Percentiles rank a stretch among this genome's conserved stretches.
These are phyloP conservation scores for Yarrowia keelungensis DNA, from an alignment of 805 yeast species.

Conservation along the genomic window DNA sequence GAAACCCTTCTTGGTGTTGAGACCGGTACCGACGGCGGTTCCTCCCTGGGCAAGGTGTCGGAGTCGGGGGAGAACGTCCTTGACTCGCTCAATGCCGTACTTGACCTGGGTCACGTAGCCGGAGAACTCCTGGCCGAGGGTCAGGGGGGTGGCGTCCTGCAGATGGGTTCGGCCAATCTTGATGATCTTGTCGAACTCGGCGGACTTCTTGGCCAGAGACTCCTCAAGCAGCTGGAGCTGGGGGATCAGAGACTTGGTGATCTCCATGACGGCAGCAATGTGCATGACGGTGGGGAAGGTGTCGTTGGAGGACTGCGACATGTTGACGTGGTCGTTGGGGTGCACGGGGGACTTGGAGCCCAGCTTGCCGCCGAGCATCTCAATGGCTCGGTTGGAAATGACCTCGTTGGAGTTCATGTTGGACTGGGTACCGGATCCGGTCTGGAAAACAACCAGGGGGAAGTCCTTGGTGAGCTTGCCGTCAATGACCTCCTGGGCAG, in stretches of 20 bases:
- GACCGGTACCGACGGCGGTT: slow-evolving; percentile 99
- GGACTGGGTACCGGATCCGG: slow-evolving; percentile 98
- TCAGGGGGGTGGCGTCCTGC: slow-evolving; percentile 98
- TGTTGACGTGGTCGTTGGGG: slow-evolving; percentile 98
- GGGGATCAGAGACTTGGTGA: slow-evolving; percentile 76
- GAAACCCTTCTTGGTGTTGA: slow-evolving; percentile 91
- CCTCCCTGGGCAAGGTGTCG: slow-evolving; percentile 96
- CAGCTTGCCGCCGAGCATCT: slow-evolving; percentile 86
- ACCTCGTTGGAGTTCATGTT: slow-evolving; percentile 99
- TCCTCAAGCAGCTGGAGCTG: slow-evolving; percentile 78
- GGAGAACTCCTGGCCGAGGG: slow-evolving; percentile 96
- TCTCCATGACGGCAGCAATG: slow-evolving; percentile 95
- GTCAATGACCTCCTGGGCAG: slow-evolving; percentile 92
- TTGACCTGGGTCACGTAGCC: slow-evolving; percentile 94
- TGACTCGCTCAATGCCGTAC: slow-evolving; percentile 88
- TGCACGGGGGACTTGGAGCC: slow-evolving; percentile 96
- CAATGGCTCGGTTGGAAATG: slow-evolving; percentile 97
- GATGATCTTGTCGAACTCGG: slow-evolving; percentile 87
- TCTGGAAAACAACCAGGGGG: slow-evolving; percentile 98
- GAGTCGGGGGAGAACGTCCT: slow-evolving; percentile 75
- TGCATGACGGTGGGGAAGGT: slow-evolving; percentile 99
- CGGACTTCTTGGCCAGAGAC: slow-evolving; percentile 75
- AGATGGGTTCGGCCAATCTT: slow-evolving; percentile 99
- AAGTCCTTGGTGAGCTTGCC: slow-evolving; percentile 93
- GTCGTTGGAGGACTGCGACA: slow-evolving; percentile 98